These are phyloP conservation scores for Didymella keratinophila DNA, from an alignment of 2,329 filamentous ascomycete species.

Conservation along the genomic window DNA sequence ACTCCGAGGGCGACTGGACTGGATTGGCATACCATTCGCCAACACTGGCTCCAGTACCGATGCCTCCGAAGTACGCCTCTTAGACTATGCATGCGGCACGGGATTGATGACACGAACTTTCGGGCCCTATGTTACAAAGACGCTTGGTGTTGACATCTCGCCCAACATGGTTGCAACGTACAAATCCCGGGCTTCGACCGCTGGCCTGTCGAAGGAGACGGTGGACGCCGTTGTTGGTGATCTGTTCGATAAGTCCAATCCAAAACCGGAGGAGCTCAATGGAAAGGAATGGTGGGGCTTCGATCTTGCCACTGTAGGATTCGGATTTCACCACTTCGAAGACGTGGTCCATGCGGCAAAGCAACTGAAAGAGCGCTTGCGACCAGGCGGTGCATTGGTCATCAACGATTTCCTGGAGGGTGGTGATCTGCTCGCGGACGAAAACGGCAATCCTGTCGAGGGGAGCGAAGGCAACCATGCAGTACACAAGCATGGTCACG, in stretches of 20 bases:
- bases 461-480: constrained; percentile 39
- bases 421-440: constrained; percentile 43
- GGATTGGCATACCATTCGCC: constrained; percentile 68
- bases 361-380: constrained; percentile 68
- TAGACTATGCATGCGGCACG: constrained; percentile 81
- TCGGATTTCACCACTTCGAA: constrained; percentile 61
- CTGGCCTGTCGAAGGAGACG: constrained; percentile 24
- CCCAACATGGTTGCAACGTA: constrained; percentile 74
- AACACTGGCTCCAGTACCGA: constrained; percentile 44
- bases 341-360: constrained; percentile 67
- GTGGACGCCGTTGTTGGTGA: constrained; percentile 47
- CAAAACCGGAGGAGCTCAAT: constrained; percentile 32
- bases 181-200: constrained; percentile 62
- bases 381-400: constrained; percentile 70
- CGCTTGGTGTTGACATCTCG: constrained; percentile 74
- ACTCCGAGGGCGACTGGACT: constrained; percentile 63
- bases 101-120: constrained; percentile 69
- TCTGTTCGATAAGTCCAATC: constrained; percentile 43
- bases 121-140: constrained; percentile 67
- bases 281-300: constrained; percentile 49
- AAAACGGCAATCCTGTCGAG: constrained; percentile 33
- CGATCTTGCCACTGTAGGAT: constrained; percentile 54
- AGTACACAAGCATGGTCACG: constrained; percentile 28
- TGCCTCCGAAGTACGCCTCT: constrained; percentile 57
- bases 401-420: constrained; percentile 73